Conservation (phyloP, 179 eudicot genomes). For the Spinacia oleracea region DNA sequence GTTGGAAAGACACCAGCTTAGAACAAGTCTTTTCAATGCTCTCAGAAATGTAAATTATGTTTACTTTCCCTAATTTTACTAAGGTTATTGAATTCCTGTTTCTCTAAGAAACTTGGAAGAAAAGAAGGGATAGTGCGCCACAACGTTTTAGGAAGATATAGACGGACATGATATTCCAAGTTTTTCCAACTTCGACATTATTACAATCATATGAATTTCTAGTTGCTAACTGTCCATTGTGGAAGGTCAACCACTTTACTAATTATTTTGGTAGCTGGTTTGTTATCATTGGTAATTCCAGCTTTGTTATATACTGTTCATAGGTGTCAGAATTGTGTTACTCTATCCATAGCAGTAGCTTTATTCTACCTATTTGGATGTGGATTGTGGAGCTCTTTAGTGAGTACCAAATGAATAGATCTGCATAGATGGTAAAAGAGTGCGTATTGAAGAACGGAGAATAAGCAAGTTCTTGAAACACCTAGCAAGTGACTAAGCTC, state of each 20-base stretch:
- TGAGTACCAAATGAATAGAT: background rate
- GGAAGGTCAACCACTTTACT: background rate
- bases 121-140: background rate
- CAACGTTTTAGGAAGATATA: background rate
- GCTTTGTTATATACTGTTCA: background rate
- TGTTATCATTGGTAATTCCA: background rate
- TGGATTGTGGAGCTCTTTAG: background rate
- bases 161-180: background rate
- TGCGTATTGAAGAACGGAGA: background rate
- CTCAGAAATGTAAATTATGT: background rate
- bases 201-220: background rate
- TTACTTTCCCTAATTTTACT: background rate
- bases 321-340: background rate
- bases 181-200: background rate
- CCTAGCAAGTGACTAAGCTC: background rate
- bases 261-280: background rate
- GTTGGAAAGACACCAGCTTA: background rate
- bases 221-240: background rate
- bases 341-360: background rate
- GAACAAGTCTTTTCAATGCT: background rate
- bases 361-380: background rate
- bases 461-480: constrained; percentile 5
- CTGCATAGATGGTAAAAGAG: background rate
- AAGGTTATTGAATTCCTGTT: background rate
- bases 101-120: background rate